These are phyloP conservation scores for Tetrapisispora nanseiensis DNA, from an alignment of 805 yeast genomes.

Conservation along the genomic window DNA sequence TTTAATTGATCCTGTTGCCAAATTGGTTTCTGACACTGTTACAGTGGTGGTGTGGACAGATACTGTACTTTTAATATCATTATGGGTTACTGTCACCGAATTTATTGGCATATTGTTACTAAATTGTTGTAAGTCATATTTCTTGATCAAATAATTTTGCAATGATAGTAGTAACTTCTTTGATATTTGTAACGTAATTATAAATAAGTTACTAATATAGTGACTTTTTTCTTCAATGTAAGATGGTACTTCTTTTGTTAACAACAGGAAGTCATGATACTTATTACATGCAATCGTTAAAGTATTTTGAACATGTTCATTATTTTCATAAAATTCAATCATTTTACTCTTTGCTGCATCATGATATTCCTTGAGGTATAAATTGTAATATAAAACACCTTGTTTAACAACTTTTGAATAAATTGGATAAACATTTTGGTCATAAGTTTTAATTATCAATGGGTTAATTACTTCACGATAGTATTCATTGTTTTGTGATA, in stretches of 20 bases:
- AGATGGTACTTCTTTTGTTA: neutral
- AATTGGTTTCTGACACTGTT: neutral
- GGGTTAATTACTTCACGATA: constrained; percentile 10
- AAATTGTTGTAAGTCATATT: neutral
- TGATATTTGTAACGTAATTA: neutral
- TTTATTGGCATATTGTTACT: too few species aligned
- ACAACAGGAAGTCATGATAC: too few species aligned
- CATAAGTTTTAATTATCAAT: neutral
- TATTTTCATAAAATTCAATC: neutral
- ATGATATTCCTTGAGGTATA: neutral
- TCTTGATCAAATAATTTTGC: neutral
- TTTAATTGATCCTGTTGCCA: neutral
- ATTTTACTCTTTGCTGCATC: neutral
- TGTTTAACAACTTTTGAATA: neutral
- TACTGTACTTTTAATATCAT: neutral
- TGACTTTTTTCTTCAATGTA: neutral
- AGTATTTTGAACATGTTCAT: neutral
- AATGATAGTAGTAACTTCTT: neutral
- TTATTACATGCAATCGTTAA: too few species aligned
- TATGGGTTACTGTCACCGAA: too few species aligned
- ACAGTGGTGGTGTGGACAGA: neutral
- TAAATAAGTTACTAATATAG: neutral
- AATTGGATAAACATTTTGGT: neutral
- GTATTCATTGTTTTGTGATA: constrained; percentile 8
- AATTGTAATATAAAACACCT: neutral